Evolutionary conservation across 441 rosid genomes (phyloP).

Genomic region (Erodium moschatum): DNA sequence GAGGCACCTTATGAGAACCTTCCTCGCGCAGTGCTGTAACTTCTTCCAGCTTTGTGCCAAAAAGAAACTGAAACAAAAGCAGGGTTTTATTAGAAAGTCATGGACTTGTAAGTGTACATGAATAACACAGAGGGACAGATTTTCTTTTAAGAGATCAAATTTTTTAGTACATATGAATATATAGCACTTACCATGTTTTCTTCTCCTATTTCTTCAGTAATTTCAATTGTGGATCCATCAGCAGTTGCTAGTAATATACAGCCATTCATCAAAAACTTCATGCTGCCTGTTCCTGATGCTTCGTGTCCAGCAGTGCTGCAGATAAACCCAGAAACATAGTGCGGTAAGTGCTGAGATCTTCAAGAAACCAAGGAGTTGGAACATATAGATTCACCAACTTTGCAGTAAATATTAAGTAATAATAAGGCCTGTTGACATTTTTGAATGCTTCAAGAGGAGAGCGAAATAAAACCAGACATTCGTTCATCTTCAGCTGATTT

Average conservation of each 20-base stretch:
- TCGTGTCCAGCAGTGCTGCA: slow-evolving; percentile 52
- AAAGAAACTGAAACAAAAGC: slow-evolving; percentile 33
- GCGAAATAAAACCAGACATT: background rate
- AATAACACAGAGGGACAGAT: too few species aligned
- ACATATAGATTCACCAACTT: too few species aligned
- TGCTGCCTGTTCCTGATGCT: slow-evolving; percentile 57
- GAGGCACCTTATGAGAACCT: slow-evolving; percentile 34
- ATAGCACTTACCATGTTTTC: slow-evolving; percentile 32
- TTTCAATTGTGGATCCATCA: slow-evolving; percentile 48
- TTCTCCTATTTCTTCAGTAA: slow-evolving; percentile 39
- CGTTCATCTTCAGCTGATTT: too few species aligned
- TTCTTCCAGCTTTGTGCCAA: slow-evolving; percentile 39
- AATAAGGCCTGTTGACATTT: background rate
- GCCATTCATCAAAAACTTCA: slow-evolving; percentile 54
- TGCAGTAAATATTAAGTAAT: background rate
- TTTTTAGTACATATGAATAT: background rate
- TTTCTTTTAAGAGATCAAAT: too few species aligned
- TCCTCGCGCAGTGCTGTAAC: slow-evolving; percentile 35
- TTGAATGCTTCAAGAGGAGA: background rate
- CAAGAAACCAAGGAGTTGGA: too few species aligned
- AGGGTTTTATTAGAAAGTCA: slow-evolving; percentile 10
- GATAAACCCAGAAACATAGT: background rate
- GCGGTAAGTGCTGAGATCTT: too few species aligned
- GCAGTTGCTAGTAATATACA: slow-evolving; percentile 43
- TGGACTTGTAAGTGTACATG: too few species aligned